These are phyloP conservation scores for Clavaria fumosa DNA, from an alignment of 768 basidiomycete species.

Conservation along the genomic window DNA sequence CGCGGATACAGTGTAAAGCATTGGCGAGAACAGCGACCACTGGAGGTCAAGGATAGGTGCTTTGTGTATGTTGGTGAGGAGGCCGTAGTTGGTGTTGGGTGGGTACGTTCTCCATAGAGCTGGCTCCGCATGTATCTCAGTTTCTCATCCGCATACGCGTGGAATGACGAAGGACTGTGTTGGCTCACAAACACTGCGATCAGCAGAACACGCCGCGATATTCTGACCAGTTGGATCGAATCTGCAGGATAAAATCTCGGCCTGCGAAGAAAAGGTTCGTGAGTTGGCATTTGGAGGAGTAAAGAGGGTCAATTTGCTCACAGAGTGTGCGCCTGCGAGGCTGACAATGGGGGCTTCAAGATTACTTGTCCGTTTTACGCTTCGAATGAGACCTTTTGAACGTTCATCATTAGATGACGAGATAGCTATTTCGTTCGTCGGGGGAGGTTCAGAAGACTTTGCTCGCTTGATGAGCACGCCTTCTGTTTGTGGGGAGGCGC, in stretches of 20 bases:
- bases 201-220: constrained; percentile 83
- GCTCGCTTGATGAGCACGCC: constrained; percentile 49
- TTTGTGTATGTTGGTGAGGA: constrained; percentile 72
- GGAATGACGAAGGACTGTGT: no score
- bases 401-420: constrained; percentile 61
- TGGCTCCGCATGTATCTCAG: constrained; percentile 14
- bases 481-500: constrained; percentile 40
- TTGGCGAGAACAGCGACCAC: constrained; percentile 64
- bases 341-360: constrained; percentile 91
- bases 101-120: constrained; percentile 86
- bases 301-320: constrained; percentile 18
- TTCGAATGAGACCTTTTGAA: constrained; percentile 67
- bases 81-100: constrained; percentile 86
- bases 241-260: constrained; percentile 80
- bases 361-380: constrained; percentile 82
- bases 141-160: no score
- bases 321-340: constrained; percentile 73
- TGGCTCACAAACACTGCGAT: constrained; percentile 75
- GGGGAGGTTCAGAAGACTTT: constrained; percentile 34
- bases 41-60: constrained; percentile 86
- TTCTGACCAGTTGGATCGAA: constrained; percentile 92
- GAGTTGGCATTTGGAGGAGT: not conserved
- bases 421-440: constrained; percentile 54
- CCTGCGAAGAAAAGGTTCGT: constrained; percentile 17
- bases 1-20: constrained; percentile 75